These are phyloP conservation scores for Phytophthora niederhauseri DNA, from an alignment of 352 stramenopile species.

Conservation along the genomic window DNA sequence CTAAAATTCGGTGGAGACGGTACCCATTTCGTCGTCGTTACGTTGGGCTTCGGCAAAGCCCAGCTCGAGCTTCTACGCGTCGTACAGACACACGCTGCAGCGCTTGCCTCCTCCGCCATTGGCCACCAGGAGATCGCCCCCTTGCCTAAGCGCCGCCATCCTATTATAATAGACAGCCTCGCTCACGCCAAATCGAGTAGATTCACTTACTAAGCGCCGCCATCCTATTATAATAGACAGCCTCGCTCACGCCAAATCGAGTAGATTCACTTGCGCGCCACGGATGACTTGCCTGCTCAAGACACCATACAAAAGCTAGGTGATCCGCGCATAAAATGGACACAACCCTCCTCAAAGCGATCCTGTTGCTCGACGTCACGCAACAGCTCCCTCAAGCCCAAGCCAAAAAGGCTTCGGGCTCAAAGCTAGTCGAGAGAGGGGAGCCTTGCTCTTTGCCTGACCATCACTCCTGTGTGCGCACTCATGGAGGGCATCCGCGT, in stretches of 20 bases:
- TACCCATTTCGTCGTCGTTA: not conserved
- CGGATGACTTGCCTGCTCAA: not conserved
- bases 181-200: not conserved
- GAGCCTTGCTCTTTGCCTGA: constrained; percentile 3
- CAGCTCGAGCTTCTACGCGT: not conserved
- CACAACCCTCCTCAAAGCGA: constrained; percentile 17
- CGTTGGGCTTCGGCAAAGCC: not conserved
- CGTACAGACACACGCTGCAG: not conserved
- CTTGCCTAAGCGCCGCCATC: no score
- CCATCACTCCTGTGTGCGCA: constrained; percentile 34
- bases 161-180: not conserved
- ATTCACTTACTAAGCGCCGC: no score
- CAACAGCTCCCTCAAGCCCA: not conserved
- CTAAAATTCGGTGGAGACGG: constrained; percentile 27
- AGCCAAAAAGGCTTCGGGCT: not conserved
- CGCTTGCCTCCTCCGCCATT: not conserved
- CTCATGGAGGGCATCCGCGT: constrained; percentile 83
- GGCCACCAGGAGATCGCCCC: no score
- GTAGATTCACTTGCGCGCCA: no score
- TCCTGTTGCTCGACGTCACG: constrained; percentile 13
- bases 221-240: no score
- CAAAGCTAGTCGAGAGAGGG: not conserved
- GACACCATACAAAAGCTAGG: constrained; percentile 21
- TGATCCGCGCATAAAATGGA: constrained; percentile 7
- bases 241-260: not conserved